Percentiles rank a stretch among this genome's conserved stretches.
Evolutionary conservation across 345 rosid species (phyloP).

Genomic region (Lagerstroemia speciosa): DNA sequence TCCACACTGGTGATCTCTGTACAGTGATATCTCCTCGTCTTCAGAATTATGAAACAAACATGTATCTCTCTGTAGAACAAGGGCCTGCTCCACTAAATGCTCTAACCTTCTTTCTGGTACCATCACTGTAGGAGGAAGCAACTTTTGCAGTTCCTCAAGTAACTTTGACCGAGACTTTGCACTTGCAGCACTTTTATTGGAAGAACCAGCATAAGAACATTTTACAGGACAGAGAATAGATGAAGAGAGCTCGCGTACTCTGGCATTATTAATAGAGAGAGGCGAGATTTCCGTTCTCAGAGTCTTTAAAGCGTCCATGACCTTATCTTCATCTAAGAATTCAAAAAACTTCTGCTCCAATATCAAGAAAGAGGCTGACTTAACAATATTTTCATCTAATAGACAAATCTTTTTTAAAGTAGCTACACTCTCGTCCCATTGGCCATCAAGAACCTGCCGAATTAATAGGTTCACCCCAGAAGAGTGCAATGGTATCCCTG

Average conservation of each 20-base stretch:
- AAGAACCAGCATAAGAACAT: constrained; percentile 15
- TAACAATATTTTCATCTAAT: constrained; percentile 30
- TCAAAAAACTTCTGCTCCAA: constrained; percentile 57
- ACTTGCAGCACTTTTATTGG: constrained; percentile 17
- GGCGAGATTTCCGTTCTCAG: constrained; percentile 56
- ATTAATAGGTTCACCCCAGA: constrained; percentile 28
- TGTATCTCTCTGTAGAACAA: constrained; percentile 41
- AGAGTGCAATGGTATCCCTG: constrained; percentile 50
- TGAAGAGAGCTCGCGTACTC: constrained; percentile 41
- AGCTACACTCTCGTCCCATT: constrained; percentile 45
- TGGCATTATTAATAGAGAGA: constrained; percentile 26
- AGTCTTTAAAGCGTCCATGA: constrained; percentile 51
- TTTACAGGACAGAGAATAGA: constrained; percentile 29
- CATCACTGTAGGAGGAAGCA: constrained; percentile 46
- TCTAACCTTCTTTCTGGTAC: constrained; percentile 57
- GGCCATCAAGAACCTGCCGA: constrained; percentile 43
- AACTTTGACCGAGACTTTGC: constrained; percentile 36
- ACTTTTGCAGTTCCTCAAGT: constrained; percentile 45
- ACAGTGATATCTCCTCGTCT: constrained; percentile 49
- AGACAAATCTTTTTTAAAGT: constrained; percentile 35
- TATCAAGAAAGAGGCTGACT: constrained; percentile 49
- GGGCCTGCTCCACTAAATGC: constrained; percentile 61
- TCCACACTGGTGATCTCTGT: constrained; percentile 62
- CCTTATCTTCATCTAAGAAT: constrained; percentile 31
- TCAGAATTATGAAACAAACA: constrained; percentile 51